phyloP scores from a whole-genome alignment of 805 yeast species.

The Ogataea salicorniae region DNA sequence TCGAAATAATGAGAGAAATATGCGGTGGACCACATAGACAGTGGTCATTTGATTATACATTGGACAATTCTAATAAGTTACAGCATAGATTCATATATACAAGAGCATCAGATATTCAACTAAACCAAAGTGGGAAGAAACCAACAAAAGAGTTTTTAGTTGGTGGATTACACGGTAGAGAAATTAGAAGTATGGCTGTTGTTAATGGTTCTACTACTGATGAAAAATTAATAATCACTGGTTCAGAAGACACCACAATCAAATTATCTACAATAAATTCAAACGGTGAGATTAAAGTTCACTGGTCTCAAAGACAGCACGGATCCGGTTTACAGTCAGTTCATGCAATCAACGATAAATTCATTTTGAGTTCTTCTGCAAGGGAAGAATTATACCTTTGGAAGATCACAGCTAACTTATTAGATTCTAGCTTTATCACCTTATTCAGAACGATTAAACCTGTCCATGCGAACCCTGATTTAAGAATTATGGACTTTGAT shows the following conservation, averaged over 20 bases:
- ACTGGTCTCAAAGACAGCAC: slow-evolving; percentile 71
- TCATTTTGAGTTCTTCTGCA: slow-evolving; percentile 60
- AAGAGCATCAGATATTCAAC: slow-evolving; percentile 45
- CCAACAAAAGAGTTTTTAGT: slow-evolving; percentile 30
- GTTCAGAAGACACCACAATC: slow-evolving; percentile 84
- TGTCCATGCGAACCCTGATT: slow-evolving; percentile 59
- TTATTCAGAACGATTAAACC: slow-evolving; percentile 53
- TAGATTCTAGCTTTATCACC: slow-evolving; percentile 32
- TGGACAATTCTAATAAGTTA: slow-evolving; percentile 15
- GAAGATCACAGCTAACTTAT: slow-evolving; percentile 42
- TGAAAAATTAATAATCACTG: slow-evolving; percentile 55
- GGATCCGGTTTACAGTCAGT: slow-evolving; percentile 84
- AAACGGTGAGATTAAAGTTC: slow-evolving; percentile 41
- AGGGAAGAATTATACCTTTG: slow-evolving; percentile 86
- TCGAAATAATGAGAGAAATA: slow-evolving; percentile 59
- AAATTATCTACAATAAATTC: slow-evolving; percentile 42
- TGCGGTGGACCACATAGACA: slow-evolving; percentile 93
- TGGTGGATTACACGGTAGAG: slow-evolving; percentile 87
- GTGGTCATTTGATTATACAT: slow-evolving; percentile 52
- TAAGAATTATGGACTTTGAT: slow-evolving; percentile 85
- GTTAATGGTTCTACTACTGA: slow-evolving; percentile 22
- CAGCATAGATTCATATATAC: slow-evolving; percentile 51
- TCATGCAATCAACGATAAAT: slow-evolving; percentile 49
- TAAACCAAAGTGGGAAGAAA: slow-evolving; percentile 30
- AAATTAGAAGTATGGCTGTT: slow-evolving; percentile 71